A percentile compares a stretch with the other conserved stretches of the same genome.
These are phyloP conservation scores for Debaryomyces singareniensis DNA, from an alignment of 1,139 yeast genomes.

Conservation along the genomic window DNA sequence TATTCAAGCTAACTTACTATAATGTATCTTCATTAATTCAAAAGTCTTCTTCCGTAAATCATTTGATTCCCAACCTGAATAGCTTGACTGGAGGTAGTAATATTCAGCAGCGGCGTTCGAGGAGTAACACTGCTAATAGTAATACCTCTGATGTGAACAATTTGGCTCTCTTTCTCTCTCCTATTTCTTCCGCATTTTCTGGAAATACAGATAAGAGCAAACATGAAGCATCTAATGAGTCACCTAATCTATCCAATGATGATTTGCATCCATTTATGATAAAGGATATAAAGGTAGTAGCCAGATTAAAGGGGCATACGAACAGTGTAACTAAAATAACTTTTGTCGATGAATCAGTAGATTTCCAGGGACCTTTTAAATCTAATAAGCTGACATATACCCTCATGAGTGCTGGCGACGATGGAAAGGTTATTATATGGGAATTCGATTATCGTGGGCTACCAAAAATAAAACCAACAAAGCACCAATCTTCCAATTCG, in stretches of 20 bases:
- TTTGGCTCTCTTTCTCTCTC: conserved; percentile 15
- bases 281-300: conserved; percentile 37
- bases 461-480: conserved; percentile 33
- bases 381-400: conserved; percentile 35
- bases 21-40: conserved; percentile 28
- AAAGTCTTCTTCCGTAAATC: conserved; percentile 11
- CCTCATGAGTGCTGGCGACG: conserved; percentile 64
- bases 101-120: conserved; percentile 21
- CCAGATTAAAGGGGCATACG: conserved; percentile 58
- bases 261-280: conserved; percentile 28
- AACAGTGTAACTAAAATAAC: conserved; percentile 54
- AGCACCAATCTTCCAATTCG: conserved; percentile 1
- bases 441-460: conserved; percentile 64
- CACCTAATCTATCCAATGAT: conserved; percentile 2
- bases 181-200: conserved; percentile 13
- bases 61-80: no score
- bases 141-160: conserved; percentile 12
- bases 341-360: conserved; percentile 15
- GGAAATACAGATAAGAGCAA: not conserved
- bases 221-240: conserved; percentile 16
- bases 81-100: conserved; percentile 8
- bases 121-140: conserved; percentile 36
- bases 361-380: conserved; percentile 11
- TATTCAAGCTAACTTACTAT: conserved; percentile 42
- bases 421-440: conserved; percentile 64